Conservation (phyloP, 768 basidiomycete genomes). For the Rhizopogon rudus region DNA sequence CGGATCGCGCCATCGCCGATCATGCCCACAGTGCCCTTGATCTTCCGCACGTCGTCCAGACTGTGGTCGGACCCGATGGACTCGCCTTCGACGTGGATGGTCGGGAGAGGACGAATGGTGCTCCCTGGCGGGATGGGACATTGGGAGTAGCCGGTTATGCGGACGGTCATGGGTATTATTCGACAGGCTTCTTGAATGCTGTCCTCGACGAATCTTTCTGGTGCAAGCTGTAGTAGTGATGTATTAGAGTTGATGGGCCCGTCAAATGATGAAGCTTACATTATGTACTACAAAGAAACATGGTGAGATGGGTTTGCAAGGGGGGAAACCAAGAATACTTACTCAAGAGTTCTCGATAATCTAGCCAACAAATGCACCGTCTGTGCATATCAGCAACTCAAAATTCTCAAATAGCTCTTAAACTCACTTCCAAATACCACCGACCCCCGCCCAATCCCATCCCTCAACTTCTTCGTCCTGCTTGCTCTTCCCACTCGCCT, state of each 20-base stretch:
- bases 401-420: not conserved
- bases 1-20: constrained; percentile 44
- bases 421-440: constrained; percentile 49
- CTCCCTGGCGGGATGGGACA: constrained; percentile 20
- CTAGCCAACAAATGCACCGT: constrained; percentile 55
- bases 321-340: constrained; percentile 14
- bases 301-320: not conserved
- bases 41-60: constrained; percentile 25
- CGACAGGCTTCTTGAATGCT: constrained; percentile 40
- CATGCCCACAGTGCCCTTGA: constrained; percentile 43
- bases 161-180: constrained; percentile 50
- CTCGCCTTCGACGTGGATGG: constrained; percentile 46
- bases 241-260: not conserved
- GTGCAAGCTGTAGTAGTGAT: constrained; percentile 14
- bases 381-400: constrained; percentile 20
- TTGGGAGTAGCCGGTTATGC: constrained; percentile 32
- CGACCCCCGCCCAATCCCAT: constrained; percentile 58
- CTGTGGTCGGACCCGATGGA: constrained; percentile 34
- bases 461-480: constrained; percentile 29
- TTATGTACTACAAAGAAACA: constrained; percentile 30
- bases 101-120: constrained; percentile 34
- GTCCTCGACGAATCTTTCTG: constrained; percentile 25
- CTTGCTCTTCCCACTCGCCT: not conserved
- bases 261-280: constrained; percentile 15
- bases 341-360: constrained; percentile 51